Conservation (phyloP, 441 rosid genomes). For the Pelargonium australe region DNA sequence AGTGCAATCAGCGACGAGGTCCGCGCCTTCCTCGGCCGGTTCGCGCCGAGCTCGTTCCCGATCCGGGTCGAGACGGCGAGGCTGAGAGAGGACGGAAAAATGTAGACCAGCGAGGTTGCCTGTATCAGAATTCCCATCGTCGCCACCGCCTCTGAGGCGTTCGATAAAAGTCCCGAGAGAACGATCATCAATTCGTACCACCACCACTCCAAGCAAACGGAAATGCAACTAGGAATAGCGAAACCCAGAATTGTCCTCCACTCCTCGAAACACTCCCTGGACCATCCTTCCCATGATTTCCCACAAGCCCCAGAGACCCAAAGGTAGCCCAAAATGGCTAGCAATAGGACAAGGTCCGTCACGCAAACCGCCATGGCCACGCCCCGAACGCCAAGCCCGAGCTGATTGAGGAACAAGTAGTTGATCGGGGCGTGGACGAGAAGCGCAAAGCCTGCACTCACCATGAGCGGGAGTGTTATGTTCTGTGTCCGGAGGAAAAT, state of each 20-base stretch:
- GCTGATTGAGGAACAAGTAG: slow-evolving; percentile 54
- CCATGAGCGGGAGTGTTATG: slow-evolving; percentile 76
- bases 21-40: slow-evolving; percentile 69
- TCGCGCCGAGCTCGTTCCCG: slow-evolving; percentile 89
- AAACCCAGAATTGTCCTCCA: slow-evolving; percentile 81
- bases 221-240: slow-evolving; percentile 76
- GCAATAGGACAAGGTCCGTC: slow-evolving; percentile 72
- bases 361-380: slow-evolving; percentile 81
- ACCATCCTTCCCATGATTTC: slow-evolving; percentile 74
- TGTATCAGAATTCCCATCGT: slow-evolving; percentile 95
- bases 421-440: slow-evolving; percentile 72
- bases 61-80: slow-evolving; percentile 86
- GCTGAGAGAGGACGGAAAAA: slow-evolving; percentile 83
- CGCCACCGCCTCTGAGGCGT: slow-evolving; percentile 79
- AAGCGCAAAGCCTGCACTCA: slow-evolving; percentile 75
- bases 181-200: slow-evolving; percentile 97
- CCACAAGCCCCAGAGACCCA: slow-evolving; percentile 62
- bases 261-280: slow-evolving; percentile 61
- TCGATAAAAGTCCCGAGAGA: slow-evolving; percentile 64
- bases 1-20: slow-evolving; percentile 64
- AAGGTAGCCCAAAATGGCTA: slow-evolving; percentile 52
- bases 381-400: slow-evolving; percentile 75
- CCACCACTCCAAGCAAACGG: slow-evolving; percentile 99
- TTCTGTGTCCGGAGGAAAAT: slow-evolving; percentile 76
- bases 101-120: slow-evolving; percentile 76